Conservation (phyloP, 208 protist genomes). For the Leishmania tropica region DNA sequence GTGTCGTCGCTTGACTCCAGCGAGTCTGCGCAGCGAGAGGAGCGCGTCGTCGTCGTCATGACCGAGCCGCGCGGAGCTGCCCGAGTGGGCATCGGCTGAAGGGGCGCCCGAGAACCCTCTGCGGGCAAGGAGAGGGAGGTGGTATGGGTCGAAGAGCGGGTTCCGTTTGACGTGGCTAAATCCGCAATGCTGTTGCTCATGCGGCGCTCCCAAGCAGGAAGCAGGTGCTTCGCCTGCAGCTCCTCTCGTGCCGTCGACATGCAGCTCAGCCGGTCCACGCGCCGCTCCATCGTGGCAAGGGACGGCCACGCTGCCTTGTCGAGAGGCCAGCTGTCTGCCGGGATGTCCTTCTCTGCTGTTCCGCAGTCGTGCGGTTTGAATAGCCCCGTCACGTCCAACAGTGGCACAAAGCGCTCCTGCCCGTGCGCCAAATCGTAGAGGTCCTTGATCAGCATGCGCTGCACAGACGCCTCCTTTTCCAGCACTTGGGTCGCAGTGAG, state of each 20-base stretch:
- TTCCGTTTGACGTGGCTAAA: not conserved
- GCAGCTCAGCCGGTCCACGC: slow-evolving; percentile 25
- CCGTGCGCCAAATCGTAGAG: slow-evolving; percentile 39
- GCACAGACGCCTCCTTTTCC: slow-evolving; percentile 37
- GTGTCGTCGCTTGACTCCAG: slow-evolving; percentile 5
- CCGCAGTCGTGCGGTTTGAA: slow-evolving; percentile 9
- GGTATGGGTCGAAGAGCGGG: not conserved
- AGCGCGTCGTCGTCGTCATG: not conserved
- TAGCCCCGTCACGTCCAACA: slow-evolving; percentile 50
- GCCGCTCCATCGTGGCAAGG: not conserved
- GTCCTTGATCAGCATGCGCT: slow-evolving; percentile 40
- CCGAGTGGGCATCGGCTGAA: not conserved
- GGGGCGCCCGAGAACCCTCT: not conserved
- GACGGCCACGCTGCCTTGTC: slow-evolving; percentile 22
- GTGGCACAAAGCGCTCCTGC: slow-evolving; percentile 46
- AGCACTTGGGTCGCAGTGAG: slow-evolving; percentile 47
- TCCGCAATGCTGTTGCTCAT: slow-evolving; percentile 15
- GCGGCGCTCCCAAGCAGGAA: slow-evolving; percentile 29
- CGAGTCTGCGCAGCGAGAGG: slow-evolving; percentile 9
- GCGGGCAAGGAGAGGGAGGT: not conserved
- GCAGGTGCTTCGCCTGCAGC: slow-evolving; percentile 13
- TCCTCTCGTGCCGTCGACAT: slow-evolving; percentile 31
- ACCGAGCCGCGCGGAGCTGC: not conserved
- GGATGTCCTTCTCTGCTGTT: not conserved
- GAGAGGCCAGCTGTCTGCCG: slow-evolving; percentile 34